Base-by-base conservation (phyloP, 345 rosid species). In the Gynandropsis gynandra region DNA sequence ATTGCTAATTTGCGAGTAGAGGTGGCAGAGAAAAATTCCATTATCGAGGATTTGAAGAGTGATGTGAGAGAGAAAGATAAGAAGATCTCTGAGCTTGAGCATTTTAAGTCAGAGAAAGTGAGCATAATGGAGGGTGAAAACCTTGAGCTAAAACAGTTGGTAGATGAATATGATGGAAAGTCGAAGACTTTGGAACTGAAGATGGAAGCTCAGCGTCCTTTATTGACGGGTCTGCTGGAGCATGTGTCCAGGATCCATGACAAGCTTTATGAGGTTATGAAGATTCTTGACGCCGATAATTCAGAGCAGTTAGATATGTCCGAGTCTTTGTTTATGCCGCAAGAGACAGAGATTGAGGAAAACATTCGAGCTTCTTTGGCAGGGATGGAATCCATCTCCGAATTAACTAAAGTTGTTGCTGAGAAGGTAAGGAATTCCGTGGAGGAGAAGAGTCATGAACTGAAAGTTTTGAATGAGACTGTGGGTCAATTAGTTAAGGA, bases 291-390 rank as follows among this genome's bases (percentile, higher is more conserved):
- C 58, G 74, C 42, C 12, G 59, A 76, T 57, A 73, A 65, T 67
- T 64, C 71, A 50, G 89, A 85, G 61, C 79, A 76, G 46, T 83
- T 76, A 0, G 97, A 81, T 46, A 55, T 81, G 58, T 81, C 97
- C 0, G 99, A 80, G 65, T 88, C 95, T 38, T 52, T 88, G 76
- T 88, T 85, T 67, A 79, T 93, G 42, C 87, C 99, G 7, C 87
- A 75, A 63, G 85, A 81, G 65, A 87, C 80, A 0, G 94, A 81
- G 16, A 51, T 77, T 62, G 97, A 77, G 72, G 99, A 85, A 74
- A 88, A 81, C 51, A 62, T 88, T 16, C 87, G 89, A 36, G 97
- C 97, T 50, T 83, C 85, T 18, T 66, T 85, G 61, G 97, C 97
- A 1, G 99, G 97, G 59, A 76, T 78, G 97, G 96, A 88, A 50